Base-by-base conservation (phyloP, 805 yeast species). In the Scheffersomyces stipitis region DNA sequence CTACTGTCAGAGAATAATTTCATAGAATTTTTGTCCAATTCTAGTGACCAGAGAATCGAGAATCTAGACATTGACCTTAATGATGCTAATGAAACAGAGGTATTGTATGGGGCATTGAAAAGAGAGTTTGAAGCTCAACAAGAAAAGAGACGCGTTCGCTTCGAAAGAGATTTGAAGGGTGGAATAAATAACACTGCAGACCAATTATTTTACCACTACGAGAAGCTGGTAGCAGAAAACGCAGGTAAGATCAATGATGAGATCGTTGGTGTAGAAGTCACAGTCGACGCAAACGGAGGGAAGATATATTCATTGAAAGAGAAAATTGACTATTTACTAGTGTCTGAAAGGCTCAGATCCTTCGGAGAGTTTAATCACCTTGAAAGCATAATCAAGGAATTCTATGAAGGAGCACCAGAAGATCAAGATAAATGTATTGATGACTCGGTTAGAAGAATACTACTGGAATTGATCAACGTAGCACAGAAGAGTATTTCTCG, bases 1-100 rank as follows among this genome's bases (percentile, higher is more conserved):
- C 34, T 62, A 12, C 31, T 16, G 6, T 18, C 42, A 6, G 46
- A 47, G 18, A 57, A 54, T 4, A 31, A 18, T 3, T 61, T 64
- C 32, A 30, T 54, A 4, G 38, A 39, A 3, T 34, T 67, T 13
- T 20, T 20, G 10, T 28, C 37, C 1, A 15, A 32, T n/a, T 30
- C 53, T 15, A 49, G 55, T 15, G 71, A 66, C 38, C 62, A 62
- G 9, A 41, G 69, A 26, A 46, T 66, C 12, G 35, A 49, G 3
- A 41, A 44, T 15, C 43, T 64, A 26, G 54, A 56, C 29, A 28
- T 58, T 31, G 47, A 42, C n/a, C n/a, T 15, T 12, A 23, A 32
- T n/a, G 51, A 49, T 5, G 44, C 40, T 4, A 45, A 40, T 8
- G 71, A 65, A 28, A 34, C 62, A 3, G 49, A 40, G 3, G 38